These are phyloP conservation scores for Lichenothelia convexa DNA, from an alignment of 495 filamentous ascomycete genomes.

Conservation along the genomic window DNA sequence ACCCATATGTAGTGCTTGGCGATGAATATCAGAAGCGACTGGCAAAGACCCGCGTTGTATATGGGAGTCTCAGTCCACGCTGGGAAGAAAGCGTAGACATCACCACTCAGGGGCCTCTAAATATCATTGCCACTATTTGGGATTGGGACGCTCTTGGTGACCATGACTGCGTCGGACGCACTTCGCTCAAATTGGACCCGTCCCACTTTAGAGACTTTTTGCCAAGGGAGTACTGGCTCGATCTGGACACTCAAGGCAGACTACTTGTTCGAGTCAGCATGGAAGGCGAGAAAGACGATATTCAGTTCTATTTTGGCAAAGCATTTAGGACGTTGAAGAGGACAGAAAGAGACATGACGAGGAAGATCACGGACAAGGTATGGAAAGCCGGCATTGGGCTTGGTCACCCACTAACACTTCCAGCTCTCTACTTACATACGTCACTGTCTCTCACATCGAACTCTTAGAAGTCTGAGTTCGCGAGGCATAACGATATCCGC, in stretches of 20 bases:
- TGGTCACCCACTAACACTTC: slow-evolving; percentile 14
- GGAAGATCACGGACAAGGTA: slow-evolving; percentile 97
- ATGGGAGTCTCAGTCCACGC: slow-evolving; percentile 78
- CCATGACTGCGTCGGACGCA: slow-evolving; percentile 91
- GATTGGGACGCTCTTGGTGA: slow-evolving; percentile 96
- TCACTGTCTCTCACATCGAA: slow-evolving; percentile 64
- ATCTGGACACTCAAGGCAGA: slow-evolving; percentile 88
- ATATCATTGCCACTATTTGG: slow-evolving; percentile 95
- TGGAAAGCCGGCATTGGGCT: slow-evolving; percentile 58
- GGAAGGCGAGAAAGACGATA: slow-evolving; percentile 97
- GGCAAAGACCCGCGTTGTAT: slow-evolving; percentile 82
- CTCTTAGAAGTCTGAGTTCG: slow-evolving; percentile 53
- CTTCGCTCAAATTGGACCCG: slow-evolving; percentile 86
- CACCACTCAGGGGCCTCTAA: slow-evolving; percentile 74
- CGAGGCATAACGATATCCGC: slow-evolving; percentile 56
- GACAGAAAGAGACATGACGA: slow-evolving; percentile 93
- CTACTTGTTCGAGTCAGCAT: slow-evolving; percentile 83
- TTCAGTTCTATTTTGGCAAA: slow-evolving; percentile 97
- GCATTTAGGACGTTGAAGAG: slow-evolving; percentile 88
- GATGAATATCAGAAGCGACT: slow-evolving; percentile 98
- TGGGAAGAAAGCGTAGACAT: slow-evolving; percentile 98
- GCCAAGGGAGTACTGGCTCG: slow-evolving; percentile 90
- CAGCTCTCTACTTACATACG: slow-evolving; percentile 92
- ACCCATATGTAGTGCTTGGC: slow-evolving; percentile 91
- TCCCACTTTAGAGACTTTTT: slow-evolving; percentile 90